phyloP scores from a whole-genome alignment of 805 yeast genomes.

The Brettanomyces sp. region DNA sequence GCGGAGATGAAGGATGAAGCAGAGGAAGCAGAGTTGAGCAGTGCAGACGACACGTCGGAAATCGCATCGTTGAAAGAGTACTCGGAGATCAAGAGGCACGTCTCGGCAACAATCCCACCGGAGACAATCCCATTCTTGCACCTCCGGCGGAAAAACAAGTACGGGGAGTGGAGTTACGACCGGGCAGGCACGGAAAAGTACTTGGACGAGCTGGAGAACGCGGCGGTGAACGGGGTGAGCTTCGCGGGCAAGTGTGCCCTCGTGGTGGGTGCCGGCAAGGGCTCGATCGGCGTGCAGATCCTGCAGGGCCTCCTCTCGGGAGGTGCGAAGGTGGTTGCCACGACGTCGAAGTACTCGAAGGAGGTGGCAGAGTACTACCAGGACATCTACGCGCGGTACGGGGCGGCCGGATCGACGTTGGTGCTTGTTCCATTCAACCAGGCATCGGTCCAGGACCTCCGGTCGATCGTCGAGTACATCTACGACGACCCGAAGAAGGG shows the following conservation, averaged over 20 bases:
- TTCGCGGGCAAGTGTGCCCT: conserved; percentile 83
- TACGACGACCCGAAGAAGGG: conserved; percentile 76
- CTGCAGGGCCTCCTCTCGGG: conserved; percentile 92
- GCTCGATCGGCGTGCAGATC: conserved; percentile 96
- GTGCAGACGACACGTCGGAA: conserved; percentile 52
- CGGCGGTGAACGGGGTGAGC: conserved; percentile 90
- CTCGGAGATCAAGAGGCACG: conserved; percentile 62
- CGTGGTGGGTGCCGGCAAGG: conserved; percentile 97
- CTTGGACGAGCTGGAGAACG: conserved; percentile 85
- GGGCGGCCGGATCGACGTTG: conserved; percentile 85
- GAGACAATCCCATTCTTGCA: conserved; percentile 94
- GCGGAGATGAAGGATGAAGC: conserved; percentile 24
- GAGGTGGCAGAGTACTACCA: conserved; percentile 94
- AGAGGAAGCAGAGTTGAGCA: conserved; percentile 33
- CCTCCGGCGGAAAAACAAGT: conserved; percentile 64
- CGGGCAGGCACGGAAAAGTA: conserved; percentile 65
- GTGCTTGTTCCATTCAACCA: conserved; percentile 98
- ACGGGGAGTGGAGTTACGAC: conserved; percentile 81
- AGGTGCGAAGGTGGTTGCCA: conserved; percentile 95
- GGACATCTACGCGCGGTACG: conserved; percentile 82
- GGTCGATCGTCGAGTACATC: conserved; percentile 74
- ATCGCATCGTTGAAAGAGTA: conserved; percentile 76
- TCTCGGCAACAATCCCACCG: conserved; percentile 62
- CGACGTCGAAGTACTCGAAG: conserved; percentile 92
- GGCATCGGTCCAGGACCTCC: conserved; percentile 91